Base-by-base conservation (phyloP, 257 asterid species). In the Ocimum tenuiflorum region DNA sequence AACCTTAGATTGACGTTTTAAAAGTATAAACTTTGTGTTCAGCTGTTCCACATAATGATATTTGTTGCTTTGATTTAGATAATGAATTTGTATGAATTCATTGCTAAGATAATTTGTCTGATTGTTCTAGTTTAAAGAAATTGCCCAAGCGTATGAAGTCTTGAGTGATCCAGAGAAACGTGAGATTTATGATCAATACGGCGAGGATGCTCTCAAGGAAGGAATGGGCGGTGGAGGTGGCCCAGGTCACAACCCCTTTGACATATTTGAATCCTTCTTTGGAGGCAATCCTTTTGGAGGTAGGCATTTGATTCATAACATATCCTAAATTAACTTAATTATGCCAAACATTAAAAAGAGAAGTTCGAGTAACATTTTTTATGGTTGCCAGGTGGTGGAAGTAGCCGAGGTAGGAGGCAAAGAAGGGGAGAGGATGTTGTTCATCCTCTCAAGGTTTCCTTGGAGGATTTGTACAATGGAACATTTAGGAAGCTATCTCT, bases 401-500 rank as follows among this genome's bases (percentile, higher is more conserved):
- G 96, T 73, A 88, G 96, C 77, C 80, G 98, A 73, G 92, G 92
- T 14, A 78, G 96, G 38, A 82, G 98, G 75, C 96, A 88, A 76
- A 81, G 95, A 74, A 86, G 91, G 84, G 98, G 98, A 35, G 96
- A 91, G 58, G 98, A 91, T 81, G 92, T 91, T 36, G 58, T 87
- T 58, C 98, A 91, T 68, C 95, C 94, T 4, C 87, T 91, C 67
- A 91, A 91, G 82, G 98, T 88, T 48, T 88, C 98, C 19, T 73
- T 91, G 13, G 98, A 88, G 63, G 95, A 91, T 70, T 78, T 91
- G 48, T 91, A 85, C 64, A 82, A 78, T 70, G 96, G 96, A 69
- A 83, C 96, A 29, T 80, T 96, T 1, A 88, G 85, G 83, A 88
- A 91, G 77, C 80, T 91, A 13, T 88, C 96, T 29, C 91, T 91